Evolutionary conservation across 768 basidiomycete species (phyloP).

Genomic region (Coprinellus aureogranulatus): DNA sequence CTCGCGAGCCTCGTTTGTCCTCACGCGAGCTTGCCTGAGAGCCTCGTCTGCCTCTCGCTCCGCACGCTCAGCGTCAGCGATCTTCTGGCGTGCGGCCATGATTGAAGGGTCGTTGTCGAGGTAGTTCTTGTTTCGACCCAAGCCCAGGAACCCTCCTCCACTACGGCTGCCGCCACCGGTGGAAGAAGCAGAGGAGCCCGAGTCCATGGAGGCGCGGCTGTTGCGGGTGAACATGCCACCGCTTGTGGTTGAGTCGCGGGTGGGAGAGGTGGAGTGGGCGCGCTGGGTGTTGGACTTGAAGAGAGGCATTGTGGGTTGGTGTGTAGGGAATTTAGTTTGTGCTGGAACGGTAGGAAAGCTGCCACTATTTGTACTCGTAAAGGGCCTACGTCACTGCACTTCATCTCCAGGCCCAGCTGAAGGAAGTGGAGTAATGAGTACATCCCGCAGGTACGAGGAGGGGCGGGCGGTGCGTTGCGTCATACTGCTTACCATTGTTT

Average conservation of each 20-base stretch:
- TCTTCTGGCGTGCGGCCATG: slow-evolving; percentile 46
- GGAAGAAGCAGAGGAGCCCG: slow-evolving; percentile 4
- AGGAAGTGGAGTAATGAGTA: not conserved
- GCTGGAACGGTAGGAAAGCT: not conserved
- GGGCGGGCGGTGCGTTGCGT: not conserved
- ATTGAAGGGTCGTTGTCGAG: slow-evolving; percentile 44
- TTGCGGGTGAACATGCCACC: slow-evolving; percentile 7
- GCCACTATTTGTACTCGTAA: slow-evolving; percentile 6
- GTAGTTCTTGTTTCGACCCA: slow-evolving; percentile 16
- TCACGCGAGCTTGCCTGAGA: slow-evolving; percentile 41
- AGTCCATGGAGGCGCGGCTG: not conserved
- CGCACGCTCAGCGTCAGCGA: slow-evolving; percentile 47
- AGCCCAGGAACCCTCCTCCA: slow-evolving; percentile 25
- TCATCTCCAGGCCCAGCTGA: not conserved
- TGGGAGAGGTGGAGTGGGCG: slow-evolving; percentile 9
- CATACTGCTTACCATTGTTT: slow-evolving; percentile 35
- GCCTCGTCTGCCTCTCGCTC: slow-evolving; percentile 54
- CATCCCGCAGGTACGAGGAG: not conserved
- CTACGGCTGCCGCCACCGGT: slow-evolving; percentile 3
- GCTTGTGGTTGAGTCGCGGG: not conserved
- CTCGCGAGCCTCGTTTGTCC: slow-evolving; percentile 47
- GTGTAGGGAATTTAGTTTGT: not conserved
- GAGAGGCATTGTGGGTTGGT: slow-evolving; percentile 21
- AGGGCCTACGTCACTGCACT: not conserved
- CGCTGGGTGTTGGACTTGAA: slow-evolving; percentile 20